Evolutionary conservation across 257 asterid genomes (phyloP).

Genomic region (Solanum lycopersicoides): DNA sequence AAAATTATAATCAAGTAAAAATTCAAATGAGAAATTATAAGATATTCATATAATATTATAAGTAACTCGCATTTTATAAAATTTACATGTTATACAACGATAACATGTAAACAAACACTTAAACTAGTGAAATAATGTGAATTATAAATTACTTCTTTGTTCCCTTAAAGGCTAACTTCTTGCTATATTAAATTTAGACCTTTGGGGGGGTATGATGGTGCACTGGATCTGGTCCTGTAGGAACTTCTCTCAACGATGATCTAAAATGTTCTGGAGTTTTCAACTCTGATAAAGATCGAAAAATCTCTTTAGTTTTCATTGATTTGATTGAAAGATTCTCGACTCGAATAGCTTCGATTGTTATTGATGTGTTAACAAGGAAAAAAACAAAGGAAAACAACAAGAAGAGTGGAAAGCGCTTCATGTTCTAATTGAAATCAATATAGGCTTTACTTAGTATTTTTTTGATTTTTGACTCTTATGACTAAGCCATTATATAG

Average conservation of each 20-base stretch:
- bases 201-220: neutral
- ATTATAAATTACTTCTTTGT: neutral
- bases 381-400: neutral
- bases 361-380: neutral
- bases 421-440: neutral
- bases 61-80: neutral
- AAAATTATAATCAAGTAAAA: neutral
- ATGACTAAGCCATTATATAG: neutral
- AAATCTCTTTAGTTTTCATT: neutral
- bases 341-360: neutral
- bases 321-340: neutral
- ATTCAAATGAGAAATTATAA: neutral
- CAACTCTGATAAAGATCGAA: neutral
- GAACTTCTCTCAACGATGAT: neutral
- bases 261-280: neutral
- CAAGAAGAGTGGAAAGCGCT: neutral
- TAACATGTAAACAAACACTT: neutral
- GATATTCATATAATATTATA: neutral
- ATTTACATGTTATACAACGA: neutral
- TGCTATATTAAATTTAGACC: neutral
- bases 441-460: neutral
- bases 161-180: neutral
- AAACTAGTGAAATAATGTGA: neutral
- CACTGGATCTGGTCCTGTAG: neutral
- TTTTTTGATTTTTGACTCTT: neutral